Conservation (phyloP, 169 alveolate genomes). For the Plasmodium falciparum region DNA sequence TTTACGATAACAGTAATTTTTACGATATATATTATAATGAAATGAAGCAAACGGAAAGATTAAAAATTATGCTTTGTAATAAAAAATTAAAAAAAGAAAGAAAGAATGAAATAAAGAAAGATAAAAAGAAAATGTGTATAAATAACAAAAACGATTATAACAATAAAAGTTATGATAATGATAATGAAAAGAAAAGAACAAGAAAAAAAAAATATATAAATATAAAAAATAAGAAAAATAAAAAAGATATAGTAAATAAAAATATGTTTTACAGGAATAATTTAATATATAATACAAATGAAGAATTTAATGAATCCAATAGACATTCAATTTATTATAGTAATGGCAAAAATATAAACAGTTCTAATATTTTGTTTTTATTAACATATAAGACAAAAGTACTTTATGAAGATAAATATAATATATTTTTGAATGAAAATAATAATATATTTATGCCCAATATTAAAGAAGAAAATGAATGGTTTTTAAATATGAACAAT, state of each 20-base stretch:
- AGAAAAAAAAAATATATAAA: background rate
- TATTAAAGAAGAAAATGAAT: slow-evolving; percentile 60
- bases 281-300: background rate
- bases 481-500: slow-evolving; percentile 42
- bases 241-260: background rate
- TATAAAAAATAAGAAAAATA: background rate
- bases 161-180: background rate
- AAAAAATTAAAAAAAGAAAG: background rate
- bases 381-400: slow-evolving; percentile 26
- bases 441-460: slow-evolving; percentile 68
- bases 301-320: background rate
- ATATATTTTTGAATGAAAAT: slow-evolving; percentile 49
- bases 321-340: background rate
- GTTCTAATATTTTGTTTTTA: background rate
- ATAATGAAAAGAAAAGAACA: background rate
- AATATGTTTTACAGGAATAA: background rate
- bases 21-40: slow-evolving; percentile 58
- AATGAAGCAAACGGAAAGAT: slow-evolving; percentile 20
- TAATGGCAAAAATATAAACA: background rate
- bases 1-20: slow-evolving; percentile 63
- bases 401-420: slow-evolving; percentile 45
- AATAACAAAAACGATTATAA: background rate
- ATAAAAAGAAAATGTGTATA: background rate
- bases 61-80: slow-evolving; percentile 1
- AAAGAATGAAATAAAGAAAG: background rate